Evolutionary conservation across 306 rosid species (phyloP).

Genomic region (Neltuma alba): DNA sequence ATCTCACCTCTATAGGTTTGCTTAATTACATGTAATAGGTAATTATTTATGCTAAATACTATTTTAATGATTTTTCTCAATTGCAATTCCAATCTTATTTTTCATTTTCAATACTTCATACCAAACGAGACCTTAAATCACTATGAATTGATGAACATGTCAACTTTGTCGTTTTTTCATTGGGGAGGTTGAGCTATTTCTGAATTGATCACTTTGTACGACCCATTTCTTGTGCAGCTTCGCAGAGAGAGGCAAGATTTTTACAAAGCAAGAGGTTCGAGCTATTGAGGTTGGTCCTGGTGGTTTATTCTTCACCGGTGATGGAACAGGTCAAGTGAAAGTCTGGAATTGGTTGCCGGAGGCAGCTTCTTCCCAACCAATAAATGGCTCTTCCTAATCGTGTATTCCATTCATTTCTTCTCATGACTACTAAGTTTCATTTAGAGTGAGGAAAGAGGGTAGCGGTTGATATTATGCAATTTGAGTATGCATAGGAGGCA

Average conservation of each 20-base stretch:
- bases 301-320: slow-evolving; percentile 90
- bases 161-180: background rate
- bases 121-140: no score
- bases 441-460: slow-evolving; percentile 21
- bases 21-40: no score
- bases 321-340: slow-evolving; percentile 86
- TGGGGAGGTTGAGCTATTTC: slow-evolving; percentile 19
- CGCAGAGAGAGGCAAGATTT: slow-evolving; percentile 88
- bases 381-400: slow-evolving; percentile 11
- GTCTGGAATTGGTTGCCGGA: slow-evolving; percentile 83
- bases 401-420: slow-evolving; percentile 20
- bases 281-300: slow-evolving; percentile 84
- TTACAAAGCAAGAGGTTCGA: slow-evolving; percentile 73
- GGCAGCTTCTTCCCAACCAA: slow-evolving; percentile 41
- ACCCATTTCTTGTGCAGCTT: slow-evolving; percentile 54
- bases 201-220: slow-evolving; percentile 3
- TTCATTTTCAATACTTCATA: no score
- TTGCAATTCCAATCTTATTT: no score
- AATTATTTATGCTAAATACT: no score
- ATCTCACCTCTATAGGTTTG: no score
- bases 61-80: no score
- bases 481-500: slow-evolving; percentile 34
- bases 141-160: background rate
- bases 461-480: slow-evolving; percentile 3
- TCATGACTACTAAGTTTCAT: background rate